These are phyloP conservation scores for Acanthamoeba royreba DNA, from an alignment of 208 protist genomes.

Conservation along the genomic window DNA sequence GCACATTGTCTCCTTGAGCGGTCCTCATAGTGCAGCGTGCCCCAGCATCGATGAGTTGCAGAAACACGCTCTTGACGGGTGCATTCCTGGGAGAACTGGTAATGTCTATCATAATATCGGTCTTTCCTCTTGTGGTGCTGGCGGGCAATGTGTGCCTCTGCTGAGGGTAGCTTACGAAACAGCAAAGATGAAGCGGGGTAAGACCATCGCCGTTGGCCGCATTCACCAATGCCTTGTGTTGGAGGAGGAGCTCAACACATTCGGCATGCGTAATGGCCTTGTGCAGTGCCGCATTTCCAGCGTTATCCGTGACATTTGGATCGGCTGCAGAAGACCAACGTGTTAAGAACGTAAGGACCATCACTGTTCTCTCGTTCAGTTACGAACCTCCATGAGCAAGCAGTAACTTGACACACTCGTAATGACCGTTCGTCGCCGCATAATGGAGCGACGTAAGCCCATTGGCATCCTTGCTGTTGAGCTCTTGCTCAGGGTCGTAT, in stretches of 20 bases:
- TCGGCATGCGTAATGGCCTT: neutral
- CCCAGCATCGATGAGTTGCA: neutral
- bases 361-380: no score
- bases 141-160: no score
- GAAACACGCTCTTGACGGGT: neutral
- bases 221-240: neutral
- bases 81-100: neutral
- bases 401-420: neutral
- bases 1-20: neutral
- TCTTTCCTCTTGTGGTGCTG: no score
- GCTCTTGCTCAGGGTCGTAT: neutral
- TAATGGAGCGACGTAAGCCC: neutral
- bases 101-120: no score
- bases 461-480: neutral
- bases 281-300: neutral
- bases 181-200: neutral
- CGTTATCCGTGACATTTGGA: neutral
- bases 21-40: neutral
- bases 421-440: neutral
- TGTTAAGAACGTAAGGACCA: neutral
- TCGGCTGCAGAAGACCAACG: neutral
- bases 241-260: neutral
- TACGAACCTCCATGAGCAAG: neutral
- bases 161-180: neutral
- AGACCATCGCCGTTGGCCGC: neutral